These are phyloP conservation scores for Xylaria sp. DNA, from an alignment of 2,329 filamentous ascomycete genomes.

Conservation along the genomic window DNA sequence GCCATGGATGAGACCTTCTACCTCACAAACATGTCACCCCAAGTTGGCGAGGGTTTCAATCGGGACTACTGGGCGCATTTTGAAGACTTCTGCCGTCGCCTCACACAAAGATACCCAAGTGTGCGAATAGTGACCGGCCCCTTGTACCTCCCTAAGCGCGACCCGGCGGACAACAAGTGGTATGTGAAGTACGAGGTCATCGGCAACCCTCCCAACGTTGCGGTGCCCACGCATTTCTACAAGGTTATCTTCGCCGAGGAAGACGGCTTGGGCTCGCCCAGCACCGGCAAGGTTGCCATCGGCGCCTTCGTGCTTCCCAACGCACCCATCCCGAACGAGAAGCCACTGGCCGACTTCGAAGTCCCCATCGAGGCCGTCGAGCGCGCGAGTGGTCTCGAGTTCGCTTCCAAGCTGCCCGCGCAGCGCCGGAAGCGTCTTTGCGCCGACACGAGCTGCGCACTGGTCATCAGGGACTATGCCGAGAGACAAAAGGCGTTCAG, in stretches of 20 bases:
- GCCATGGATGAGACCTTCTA: conserved; percentile 97
- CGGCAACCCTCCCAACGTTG: conserved; percentile 89
- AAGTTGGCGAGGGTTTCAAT: conserved; percentile 98
- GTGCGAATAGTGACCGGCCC: conserved; percentile 95
- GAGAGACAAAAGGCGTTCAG: conserved; percentile 68
- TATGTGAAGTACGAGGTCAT: conserved; percentile 96
- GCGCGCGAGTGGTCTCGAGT: conserved; percentile 90
- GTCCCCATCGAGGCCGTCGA: conserved; percentile 94
- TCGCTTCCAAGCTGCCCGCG: conserved; percentile 80
- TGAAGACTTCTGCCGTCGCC: conserved; percentile 91
- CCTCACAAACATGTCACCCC: conserved; percentile 96
- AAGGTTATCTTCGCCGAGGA: conserved; percentile 98
- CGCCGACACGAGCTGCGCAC: conserved; percentile 82
- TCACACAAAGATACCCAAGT: conserved; percentile 82
- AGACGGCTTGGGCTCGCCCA: conserved; percentile 57
- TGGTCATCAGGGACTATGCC: conserved; percentile 83
- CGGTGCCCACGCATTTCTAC: conserved; percentile 98
- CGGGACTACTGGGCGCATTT: conserved; percentile 99
- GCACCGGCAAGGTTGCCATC: conserved; percentile 75
- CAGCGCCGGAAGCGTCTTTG: conserved; percentile 82
- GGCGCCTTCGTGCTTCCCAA: conserved; percentile 97
- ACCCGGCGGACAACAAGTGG: conserved; percentile 90
- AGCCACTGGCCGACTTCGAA: conserved; percentile 90
- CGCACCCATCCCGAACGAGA: conserved; percentile 85
- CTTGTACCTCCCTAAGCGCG: conserved; percentile 87